phyloP scores from a whole-genome alignment of 768 basidiomycete species.

The Rhizopogon sp. region DNA sequence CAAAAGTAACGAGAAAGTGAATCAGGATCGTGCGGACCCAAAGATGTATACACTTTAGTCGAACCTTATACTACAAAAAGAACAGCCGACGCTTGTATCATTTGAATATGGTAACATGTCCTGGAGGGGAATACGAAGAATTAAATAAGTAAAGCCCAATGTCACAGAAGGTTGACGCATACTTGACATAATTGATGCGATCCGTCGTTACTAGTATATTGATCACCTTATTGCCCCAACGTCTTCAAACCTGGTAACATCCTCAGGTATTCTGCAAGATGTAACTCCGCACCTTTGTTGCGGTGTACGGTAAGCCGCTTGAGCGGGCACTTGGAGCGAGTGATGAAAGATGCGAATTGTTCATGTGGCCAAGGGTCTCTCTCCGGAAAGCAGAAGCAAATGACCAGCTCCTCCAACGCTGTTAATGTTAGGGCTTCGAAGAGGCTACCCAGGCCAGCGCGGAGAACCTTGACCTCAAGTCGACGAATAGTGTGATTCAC shows the following conservation, averaged over 20 bases:
- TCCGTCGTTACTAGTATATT: background rate
- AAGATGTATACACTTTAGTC: background rate
- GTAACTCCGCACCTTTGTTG: conserved; percentile 13
- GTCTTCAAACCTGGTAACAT: conserved; percentile 15
- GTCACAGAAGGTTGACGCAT: background rate
- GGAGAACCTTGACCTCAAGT: conserved; percentile 26
- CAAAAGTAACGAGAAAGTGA: background rate
- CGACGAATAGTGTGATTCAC: conserved; percentile 13
- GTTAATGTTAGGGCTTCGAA: conserved; percentile 18
- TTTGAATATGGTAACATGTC: background rate
- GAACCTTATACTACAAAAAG: background rate
- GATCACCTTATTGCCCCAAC: background rate
- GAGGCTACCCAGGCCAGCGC: conserved; percentile 16
- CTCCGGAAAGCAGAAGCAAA: conserved; percentile 26
- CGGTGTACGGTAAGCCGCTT: conserved; percentile 20
- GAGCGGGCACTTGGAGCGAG: conserved; percentile 19
- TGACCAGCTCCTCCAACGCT: conserved; percentile 25
- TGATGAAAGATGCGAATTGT: conserved; percentile 18
- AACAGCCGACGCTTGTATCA: background rate
- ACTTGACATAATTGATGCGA: background rate
- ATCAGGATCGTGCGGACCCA: background rate
- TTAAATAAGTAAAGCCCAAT: background rate
- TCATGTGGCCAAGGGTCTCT: conserved; percentile 23
- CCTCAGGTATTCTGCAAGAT: conserved; percentile 19
- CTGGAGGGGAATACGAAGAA: background rate